Evolutionary conservation across 768 basidiomycete species (phyloP).

Genomic region (Sporobolomyces pararoseus): DNA sequence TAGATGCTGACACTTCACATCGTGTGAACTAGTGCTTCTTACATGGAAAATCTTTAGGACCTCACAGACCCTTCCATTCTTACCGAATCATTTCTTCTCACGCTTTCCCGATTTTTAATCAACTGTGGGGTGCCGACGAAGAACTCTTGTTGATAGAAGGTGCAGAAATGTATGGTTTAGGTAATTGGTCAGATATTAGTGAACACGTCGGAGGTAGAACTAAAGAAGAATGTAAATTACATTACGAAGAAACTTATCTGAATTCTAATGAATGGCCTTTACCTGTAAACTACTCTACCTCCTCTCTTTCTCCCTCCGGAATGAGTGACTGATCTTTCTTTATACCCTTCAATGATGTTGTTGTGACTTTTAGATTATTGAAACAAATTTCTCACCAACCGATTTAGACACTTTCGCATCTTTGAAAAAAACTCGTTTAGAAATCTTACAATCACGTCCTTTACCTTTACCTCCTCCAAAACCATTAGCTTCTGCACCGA

Average conservation of each 20-base stretch:
- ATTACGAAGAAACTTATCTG: constrained; percentile 78
- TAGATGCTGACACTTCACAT: too few relatives aligned
- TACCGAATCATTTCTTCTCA: constrained; percentile 90
- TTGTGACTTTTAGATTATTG: constrained; percentile 23
- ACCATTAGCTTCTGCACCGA: constrained; percentile 81
- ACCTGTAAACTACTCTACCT: constrained; percentile 58
- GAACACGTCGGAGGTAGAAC: constrained; percentile 79
- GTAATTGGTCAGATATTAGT: constrained; percentile 95
- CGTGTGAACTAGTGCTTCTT: constrained; percentile 65
- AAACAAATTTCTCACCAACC: constrained; percentile 51
- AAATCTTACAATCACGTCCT: constrained; percentile 59
- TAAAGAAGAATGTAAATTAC: constrained; percentile 85
- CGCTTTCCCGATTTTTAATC: constrained; percentile 89
- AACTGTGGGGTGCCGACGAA: constrained; percentile 99
- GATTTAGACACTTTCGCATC: constrained; percentile 80
- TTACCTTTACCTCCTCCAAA: constrained; percentile 57
- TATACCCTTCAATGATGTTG: too few relatives aligned
- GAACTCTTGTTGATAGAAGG: constrained; percentile 87
- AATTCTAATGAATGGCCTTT: constrained; percentile 73
- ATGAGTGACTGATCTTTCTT: too few relatives aligned
- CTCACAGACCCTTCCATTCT: constrained; percentile 77
- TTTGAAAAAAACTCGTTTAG: constrained; percentile 81
- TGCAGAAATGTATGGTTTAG: constrained; percentile 76
- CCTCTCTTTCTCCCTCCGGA: not conserved
- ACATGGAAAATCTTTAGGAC: constrained; percentile 78